Evolutionary conservation across 371 early-diverging fungal species (phyloP).

Genomic region (Batrachochytrium dendrobatidis): DNA sequence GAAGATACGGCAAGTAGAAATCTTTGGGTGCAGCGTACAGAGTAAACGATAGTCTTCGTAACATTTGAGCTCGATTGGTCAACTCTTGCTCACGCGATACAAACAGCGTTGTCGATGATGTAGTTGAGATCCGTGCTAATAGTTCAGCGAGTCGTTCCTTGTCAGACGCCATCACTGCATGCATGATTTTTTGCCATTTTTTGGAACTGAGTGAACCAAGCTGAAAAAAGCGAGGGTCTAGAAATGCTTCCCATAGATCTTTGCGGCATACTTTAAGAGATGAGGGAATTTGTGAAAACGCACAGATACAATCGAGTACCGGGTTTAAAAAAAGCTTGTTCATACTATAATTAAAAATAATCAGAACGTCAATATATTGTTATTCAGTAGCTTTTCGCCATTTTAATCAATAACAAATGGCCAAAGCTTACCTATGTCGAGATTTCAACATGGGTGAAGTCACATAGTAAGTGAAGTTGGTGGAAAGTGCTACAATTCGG

Average conservation of each 20-base stretch:
- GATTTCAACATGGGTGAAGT: conserved; percentile 59
- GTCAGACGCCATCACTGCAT: conserved; percentile 43
- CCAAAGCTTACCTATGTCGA: conserved; percentile 4
- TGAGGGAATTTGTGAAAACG: conserved; percentile 55
- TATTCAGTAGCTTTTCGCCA: not conserved
- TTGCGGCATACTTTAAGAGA: conserved; percentile 67
- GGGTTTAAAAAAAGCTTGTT: conserved; percentile 23
- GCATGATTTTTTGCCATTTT: conserved; percentile 63
- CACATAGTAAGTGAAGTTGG: conserved; percentile 74
- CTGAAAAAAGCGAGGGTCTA: conserved; percentile 65
- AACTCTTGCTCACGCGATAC: conserved; percentile 78
- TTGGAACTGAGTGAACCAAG: conserved; percentile 45
- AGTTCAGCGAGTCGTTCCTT: conserved; percentile 5
- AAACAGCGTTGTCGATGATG: conserved; percentile 66
- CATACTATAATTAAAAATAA: conserved; percentile 1
- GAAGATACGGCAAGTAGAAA: conserved; percentile 73
- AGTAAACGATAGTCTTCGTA: conserved; percentile 72
- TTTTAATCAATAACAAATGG: too few species aligned
- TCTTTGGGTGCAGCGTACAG: conserved; percentile 67
- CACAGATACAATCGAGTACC: conserved; percentile 32
- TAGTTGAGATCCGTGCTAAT: conserved; percentile 54
- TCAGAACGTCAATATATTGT: too few species aligned
- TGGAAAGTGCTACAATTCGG: conserved; percentile 51
- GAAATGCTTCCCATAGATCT: conserved; percentile 73
- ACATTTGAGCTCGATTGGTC: conserved; percentile 51